Evolutionary conservation across 305 asterid species (phyloP).

Genomic region (Fraxinus platypoda): DNA sequence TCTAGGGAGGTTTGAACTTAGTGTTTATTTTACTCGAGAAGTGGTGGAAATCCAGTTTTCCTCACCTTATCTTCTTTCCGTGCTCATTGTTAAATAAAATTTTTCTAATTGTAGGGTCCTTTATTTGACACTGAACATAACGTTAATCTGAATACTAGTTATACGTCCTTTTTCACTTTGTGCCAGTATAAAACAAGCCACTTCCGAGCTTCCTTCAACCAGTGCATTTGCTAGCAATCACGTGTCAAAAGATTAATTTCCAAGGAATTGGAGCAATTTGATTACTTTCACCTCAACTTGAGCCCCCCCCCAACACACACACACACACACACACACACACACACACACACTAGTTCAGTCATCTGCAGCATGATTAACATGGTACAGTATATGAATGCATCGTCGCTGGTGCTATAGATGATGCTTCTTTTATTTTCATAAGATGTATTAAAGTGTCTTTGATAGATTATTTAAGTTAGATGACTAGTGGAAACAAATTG

Average conservation of each 20-base stretch:
- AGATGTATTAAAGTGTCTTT: not conserved
- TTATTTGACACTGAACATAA: not conserved
- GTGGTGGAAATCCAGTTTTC: not conserved
- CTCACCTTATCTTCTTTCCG: not conserved
- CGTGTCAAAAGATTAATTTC: not conserved
- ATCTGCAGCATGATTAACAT: slow-evolving; percentile 18
- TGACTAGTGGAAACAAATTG: slow-evolving; percentile 14
- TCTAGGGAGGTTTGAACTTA: not conserved
- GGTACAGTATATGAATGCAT: not conserved
- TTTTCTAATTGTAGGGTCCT: not conserved
- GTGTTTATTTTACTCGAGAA: not conserved
- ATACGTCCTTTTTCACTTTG: not conserved
- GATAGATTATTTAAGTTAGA: not conserved
- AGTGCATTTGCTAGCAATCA: not conserved
- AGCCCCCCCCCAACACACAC: not conserved
- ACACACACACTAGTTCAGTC: not conserved
- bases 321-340: too few species aligned
- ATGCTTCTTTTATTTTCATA: not conserved
- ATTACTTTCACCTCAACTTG: not conserved
- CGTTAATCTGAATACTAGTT: not conserved
- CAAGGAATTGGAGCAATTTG: not conserved
- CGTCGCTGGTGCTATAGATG: not conserved
- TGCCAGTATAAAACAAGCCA: not conserved
- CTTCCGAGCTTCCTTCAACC: not conserved
- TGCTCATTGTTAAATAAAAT: not conserved